Evolutionary conservation across 192 early-diverging fungal species (phyloP).

Genomic region (Pilaira anomala): DNA sequence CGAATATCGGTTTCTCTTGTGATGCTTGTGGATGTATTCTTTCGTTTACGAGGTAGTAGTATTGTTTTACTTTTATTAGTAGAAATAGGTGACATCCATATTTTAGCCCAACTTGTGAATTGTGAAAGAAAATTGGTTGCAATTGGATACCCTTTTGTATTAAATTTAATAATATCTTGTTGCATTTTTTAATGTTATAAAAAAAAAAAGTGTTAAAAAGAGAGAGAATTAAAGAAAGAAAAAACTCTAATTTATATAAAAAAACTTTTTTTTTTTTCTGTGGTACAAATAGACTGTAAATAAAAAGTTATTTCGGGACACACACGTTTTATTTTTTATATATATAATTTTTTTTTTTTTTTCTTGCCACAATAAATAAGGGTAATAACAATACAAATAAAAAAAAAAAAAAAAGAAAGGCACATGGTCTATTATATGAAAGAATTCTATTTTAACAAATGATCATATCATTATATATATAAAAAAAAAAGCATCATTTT

Average conservation of each 20-base stretch:
- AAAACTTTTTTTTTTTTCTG: too few relatives aligned
- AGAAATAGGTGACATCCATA: neutral
- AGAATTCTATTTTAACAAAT: too few relatives aligned
- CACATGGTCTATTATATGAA: too few relatives aligned
- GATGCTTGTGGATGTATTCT: neutral
- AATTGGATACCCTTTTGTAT: neutral
- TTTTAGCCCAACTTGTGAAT: conserved; percentile 14
- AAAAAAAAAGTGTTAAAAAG: neutral
- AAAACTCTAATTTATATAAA: neutral
- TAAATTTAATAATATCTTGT: neutral
- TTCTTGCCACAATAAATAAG: neutral
- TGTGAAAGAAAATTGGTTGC: neutral
- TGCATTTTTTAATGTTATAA: neutral
- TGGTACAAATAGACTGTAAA: neutral
- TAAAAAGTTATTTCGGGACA: conserved; percentile 7
- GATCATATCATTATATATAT: too few relatives aligned
- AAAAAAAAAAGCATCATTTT: too few relatives aligned
- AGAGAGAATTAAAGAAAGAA: neutral
- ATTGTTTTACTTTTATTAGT: too few relatives aligned
- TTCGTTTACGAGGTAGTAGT: neutral
- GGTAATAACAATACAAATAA: neutral
- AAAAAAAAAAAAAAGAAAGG: too few relatives aligned
- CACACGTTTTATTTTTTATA: too few relatives aligned
- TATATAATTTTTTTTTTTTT: conserved; percentile 9
- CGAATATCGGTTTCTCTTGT: conserved; percentile 4